Conservation (phyloP, 345 rosid species). For the Brassica nigra region DNA sequence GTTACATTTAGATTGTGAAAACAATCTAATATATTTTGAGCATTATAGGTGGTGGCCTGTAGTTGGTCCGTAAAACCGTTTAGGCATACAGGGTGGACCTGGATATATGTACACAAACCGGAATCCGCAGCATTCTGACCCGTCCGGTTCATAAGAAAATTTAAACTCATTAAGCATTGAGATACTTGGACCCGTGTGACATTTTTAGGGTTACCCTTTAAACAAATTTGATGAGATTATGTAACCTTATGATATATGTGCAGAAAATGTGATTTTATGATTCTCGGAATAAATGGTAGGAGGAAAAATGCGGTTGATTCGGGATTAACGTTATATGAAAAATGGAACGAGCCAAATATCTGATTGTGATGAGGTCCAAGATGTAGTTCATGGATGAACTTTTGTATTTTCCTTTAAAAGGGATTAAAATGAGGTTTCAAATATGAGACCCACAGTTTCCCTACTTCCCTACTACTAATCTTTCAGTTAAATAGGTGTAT, state of each 20-base stretch:
- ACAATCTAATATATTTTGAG: too few relatives aligned
- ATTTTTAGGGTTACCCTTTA: not conserved
- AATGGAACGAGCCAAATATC: slow-evolving; percentile 79
- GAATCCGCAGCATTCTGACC: too few relatives aligned
- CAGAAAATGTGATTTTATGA: not conserved
- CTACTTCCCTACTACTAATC: too few relatives aligned
- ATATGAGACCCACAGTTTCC: too few relatives aligned
- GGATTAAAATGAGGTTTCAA: not conserved
- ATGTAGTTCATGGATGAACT: slow-evolving; percentile 51
- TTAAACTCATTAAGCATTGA: not conserved
- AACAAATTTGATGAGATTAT: not conserved
- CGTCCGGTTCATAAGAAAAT: too few relatives aligned
- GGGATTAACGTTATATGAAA: slow-evolving; percentile 67
- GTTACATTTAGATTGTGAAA: too few relatives aligned
- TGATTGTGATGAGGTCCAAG: slow-evolving; percentile 64
- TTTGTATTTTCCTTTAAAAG: too few relatives aligned
- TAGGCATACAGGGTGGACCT: too few relatives aligned
- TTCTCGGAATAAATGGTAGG: slow-evolving; percentile 42
- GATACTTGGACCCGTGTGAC: not conserved
- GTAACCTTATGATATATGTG: not conserved
- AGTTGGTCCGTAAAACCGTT: too few relatives aligned
- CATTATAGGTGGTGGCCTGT: too few relatives aligned
- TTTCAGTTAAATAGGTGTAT: too few relatives aligned
- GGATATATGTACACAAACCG: too few relatives aligned
- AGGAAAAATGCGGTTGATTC: slow-evolving; percentile 62